Conservation (phyloP, 164 flowering plant species). For the Houttuynia cordata region DNA sequence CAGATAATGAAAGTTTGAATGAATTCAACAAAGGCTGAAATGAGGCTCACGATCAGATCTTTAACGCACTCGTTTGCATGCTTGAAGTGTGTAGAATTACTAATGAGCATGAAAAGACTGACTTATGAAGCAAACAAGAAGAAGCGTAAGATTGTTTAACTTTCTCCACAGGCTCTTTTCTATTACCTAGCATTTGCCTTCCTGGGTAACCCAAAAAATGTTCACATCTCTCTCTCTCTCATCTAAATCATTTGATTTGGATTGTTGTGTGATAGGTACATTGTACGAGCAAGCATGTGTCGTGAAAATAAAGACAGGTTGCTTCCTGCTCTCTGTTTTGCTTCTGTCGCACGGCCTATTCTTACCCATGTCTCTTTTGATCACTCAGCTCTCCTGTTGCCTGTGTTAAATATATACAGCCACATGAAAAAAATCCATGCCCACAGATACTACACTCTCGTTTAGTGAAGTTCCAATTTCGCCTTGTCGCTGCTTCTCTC, state of each 20-base stretch:
- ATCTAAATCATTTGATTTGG: constrained; percentile 9
- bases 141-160: no score
- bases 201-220: neutral
- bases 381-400: constrained; percentile 1
- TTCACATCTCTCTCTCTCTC: constrained; percentile 2
- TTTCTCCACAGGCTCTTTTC: neutral
- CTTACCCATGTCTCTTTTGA: no score
- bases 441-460: neutral
- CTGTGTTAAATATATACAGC: no score
- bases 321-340: constrained; percentile 3
- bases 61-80: no score
- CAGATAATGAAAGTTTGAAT: no score
- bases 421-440: constrained; percentile 2
- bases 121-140: no score
- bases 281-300: constrained; percentile 7
- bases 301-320: constrained; percentile 6
- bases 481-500: no score
- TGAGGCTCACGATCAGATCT: no score
- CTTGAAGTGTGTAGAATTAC: no score
- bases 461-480: no score
- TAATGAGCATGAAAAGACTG: no score
- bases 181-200: neutral
- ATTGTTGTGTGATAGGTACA: constrained; percentile 5
- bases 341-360: constrained; percentile 12
- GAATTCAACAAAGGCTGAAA: no score